Evolutionary conservation across 257 asterid species (phyloP).

Genomic region (Solanum medicagineum): DNA sequence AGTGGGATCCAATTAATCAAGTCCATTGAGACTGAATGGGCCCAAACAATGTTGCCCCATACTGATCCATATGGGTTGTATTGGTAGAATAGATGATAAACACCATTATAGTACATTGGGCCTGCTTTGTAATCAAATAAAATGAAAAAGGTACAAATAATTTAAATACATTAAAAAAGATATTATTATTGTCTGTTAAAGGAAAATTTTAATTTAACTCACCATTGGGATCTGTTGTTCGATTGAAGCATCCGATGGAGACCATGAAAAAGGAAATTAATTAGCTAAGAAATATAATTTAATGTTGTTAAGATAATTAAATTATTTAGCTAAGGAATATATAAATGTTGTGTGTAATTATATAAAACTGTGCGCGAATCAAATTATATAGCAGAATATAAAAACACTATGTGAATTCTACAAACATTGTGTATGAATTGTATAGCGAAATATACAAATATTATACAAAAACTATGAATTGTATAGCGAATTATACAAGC

Average conservation of each 20-base stretch:
- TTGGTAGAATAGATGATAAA: slow-evolving; percentile 41
- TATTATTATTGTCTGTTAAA: too few relatives aligned
- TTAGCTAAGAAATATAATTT: background rate
- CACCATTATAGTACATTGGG: slow-evolving; percentile 37
- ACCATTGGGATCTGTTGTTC: slow-evolving; percentile 36
- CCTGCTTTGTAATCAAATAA: background rate
- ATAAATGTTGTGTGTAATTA: too few relatives aligned
- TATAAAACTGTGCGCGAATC: too few relatives aligned
- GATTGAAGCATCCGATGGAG: background rate
- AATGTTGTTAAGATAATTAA: background rate
- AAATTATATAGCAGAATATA: too few relatives aligned
- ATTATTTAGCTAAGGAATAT: too few relatives aligned
- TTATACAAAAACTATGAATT: too few relatives aligned
- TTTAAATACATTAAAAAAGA: background rate
- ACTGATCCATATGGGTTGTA: slow-evolving; percentile 35
- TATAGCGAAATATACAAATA: too few relatives aligned
- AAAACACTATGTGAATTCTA: too few relatives aligned
- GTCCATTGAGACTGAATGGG: slow-evolving; percentile 38
- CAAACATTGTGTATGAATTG: too few relatives aligned
- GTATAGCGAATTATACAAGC: too few relatives aligned
- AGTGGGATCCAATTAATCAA: slow-evolving; percentile 31
- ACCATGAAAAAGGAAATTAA: background rate
- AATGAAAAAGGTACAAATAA: background rate
- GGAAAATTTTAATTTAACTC: background rate
- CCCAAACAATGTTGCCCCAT: slow-evolving; percentile 43